phyloP scores from a whole-genome alignment of 306 rosid species.

The Medicago truncatula region DNA sequence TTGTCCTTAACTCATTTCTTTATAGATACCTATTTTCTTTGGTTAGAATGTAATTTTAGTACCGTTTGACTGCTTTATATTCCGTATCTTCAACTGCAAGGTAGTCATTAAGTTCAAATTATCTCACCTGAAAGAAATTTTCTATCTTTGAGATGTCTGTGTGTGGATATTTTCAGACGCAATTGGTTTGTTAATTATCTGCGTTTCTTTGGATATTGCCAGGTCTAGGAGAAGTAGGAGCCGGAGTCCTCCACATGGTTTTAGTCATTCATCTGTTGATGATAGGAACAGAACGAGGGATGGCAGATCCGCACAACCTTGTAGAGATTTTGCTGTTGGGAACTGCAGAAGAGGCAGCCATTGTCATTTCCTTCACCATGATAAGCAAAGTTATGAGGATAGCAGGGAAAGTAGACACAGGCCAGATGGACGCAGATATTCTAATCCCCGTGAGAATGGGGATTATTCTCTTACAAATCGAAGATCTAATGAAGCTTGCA shows the following conservation, averaged over 20 bases:
- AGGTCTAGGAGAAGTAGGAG: constrained; percentile 51
- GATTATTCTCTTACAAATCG: constrained; percentile 62
- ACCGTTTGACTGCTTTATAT: constrained; percentile 19
- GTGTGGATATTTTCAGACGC: constrained; percentile 39
- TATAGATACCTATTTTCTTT: constrained; percentile 24
- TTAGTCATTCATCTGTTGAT: constrained; percentile 57
- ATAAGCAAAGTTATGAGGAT: constrained; percentile 61
- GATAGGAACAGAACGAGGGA: constrained; percentile 69
- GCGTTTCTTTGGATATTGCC: constrained; percentile 29
- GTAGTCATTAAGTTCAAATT: constrained; percentile 13
- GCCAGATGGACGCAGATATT: constrained; percentile 64
- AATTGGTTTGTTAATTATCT: constrained; percentile 42
- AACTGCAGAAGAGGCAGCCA: constrained; percentile 83
- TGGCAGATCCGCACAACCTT: constrained; percentile 55
- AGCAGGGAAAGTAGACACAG: constrained; percentile 73
- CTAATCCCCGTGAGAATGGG: constrained; percentile 56
- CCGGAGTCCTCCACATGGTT: constrained; percentile 52
- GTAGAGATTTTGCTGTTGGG: constrained; percentile 81
- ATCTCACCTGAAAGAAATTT: neutral
- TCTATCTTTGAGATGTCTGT: constrained; percentile 40
- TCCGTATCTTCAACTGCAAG: constrained; percentile 19
- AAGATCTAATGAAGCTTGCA: constrained; percentile 60
- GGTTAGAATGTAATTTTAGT: neutral
- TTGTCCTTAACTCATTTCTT: constrained; percentile 4
- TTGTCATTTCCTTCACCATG: constrained; percentile 77